Conservation (phyloP, 306 rosid genomes). For the Trifolium dubium region DNA sequence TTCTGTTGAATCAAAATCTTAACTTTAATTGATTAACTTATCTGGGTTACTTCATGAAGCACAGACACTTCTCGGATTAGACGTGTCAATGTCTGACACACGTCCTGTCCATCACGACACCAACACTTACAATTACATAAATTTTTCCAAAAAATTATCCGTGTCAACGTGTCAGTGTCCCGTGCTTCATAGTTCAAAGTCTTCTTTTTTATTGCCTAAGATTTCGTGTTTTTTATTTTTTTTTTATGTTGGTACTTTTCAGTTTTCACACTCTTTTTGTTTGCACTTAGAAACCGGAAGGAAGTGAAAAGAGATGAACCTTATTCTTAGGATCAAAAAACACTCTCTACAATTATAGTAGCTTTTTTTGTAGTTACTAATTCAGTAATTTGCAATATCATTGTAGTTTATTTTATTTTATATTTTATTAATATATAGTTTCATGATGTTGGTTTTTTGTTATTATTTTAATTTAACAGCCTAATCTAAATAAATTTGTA, state of each 20-base stretch:
- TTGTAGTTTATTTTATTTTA: not conserved
- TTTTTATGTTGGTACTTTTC: not conserved
- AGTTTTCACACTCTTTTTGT: slow-evolving; percentile 31
- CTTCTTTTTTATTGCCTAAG: not conserved
- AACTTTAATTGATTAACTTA: not conserved
- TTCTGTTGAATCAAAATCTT: not conserved
- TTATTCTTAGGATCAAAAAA: slow-evolving; percentile 17
- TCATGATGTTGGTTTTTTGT: not conserved
- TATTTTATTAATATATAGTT: not conserved
- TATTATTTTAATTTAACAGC: slow-evolving; percentile 48
- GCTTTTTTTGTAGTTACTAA: not conserved
- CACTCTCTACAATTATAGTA: not conserved
- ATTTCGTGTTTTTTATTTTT: slow-evolving; percentile 11
- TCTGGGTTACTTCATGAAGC: not conserved
- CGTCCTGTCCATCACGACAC: too few species aligned
- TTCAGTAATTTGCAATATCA: too few species aligned
- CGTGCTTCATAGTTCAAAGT: not conserved
- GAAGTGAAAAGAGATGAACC: slow-evolving; percentile 9
- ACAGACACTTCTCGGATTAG: too few species aligned
- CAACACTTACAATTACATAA: too few species aligned
- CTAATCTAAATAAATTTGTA: slow-evolving; percentile 83
- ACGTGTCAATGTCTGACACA: too few species aligned
- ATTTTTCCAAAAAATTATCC: too few species aligned
- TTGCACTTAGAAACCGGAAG: slow-evolving; percentile 17
- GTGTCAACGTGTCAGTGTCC: too few species aligned